Conservation (phyloP, 2,329 filamentous ascomycete species). For the Paracoccidioides brasiliensis region DNA sequence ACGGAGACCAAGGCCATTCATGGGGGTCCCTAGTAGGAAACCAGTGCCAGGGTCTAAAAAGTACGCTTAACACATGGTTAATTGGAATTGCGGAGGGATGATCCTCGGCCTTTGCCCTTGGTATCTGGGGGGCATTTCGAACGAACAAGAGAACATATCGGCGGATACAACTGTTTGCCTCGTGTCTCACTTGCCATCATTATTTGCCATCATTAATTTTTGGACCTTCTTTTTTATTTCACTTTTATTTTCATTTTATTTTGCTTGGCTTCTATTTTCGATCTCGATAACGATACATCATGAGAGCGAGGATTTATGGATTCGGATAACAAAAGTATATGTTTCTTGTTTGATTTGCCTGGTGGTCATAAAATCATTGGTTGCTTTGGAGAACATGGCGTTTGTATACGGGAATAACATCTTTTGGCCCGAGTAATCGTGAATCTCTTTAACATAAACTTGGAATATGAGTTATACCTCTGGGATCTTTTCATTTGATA, state of each 20-base stretch:
- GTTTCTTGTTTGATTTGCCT: background rate
- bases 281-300: background rate
- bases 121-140: background rate
- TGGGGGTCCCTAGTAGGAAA: conserved; percentile 27
- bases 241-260: background rate
- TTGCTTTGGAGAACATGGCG: background rate
- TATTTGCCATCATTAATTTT: too few species aligned
- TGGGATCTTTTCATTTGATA: too few species aligned
- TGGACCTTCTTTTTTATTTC: background rate
- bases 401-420: background rate
- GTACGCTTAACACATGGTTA: background rate
- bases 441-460: background rate
- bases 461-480: background rate
- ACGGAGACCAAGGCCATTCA: conserved; percentile 18
- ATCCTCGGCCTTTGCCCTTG: background rate
- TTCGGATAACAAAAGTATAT: background rate
- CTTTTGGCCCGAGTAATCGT: background rate
- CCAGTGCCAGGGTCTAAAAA: conserved; percentile 20
- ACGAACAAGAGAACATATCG: background rate
- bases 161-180: background rate
- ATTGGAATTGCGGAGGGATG: too few species aligned
- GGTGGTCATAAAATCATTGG: background rate
- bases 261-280: background rate
- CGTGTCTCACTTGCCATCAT: too few species aligned
- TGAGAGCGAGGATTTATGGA: background rate